A percentile compares a stretch with the other conserved stretches of the same genome.
phyloP scores from a whole-genome alignment of 139 green algal species.

The Prasinococcaceae sp. region DNA sequence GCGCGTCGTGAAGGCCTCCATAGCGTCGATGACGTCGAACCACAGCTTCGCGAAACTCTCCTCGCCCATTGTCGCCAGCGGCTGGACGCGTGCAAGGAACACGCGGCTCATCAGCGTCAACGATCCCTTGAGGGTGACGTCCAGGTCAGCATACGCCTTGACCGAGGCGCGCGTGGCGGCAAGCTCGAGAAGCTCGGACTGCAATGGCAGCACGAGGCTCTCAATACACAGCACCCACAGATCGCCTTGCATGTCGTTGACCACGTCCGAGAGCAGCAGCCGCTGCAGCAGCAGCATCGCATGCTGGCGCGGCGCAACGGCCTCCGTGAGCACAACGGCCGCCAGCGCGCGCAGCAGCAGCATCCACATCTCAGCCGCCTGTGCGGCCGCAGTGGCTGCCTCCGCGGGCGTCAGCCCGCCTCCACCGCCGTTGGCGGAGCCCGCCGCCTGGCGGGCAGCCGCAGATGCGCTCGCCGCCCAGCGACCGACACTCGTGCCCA shows the following conservation, averaged over 20 bases:
- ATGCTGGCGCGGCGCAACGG: constrained; percentile 38
- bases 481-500: constrained; percentile 26
- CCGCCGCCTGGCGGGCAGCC: not conserved
- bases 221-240: constrained; percentile 34
- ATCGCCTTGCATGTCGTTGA: constrained; percentile 32
- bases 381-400: not conserved
- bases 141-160: constrained; percentile 28
- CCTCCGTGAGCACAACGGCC: constrained; percentile 25
- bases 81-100: constrained; percentile 27
- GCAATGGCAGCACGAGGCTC: constrained; percentile 41
- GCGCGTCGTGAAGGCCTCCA: constrained; percentile 15
- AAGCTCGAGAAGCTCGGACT: constrained; percentile 27
- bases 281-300: constrained; percentile 45
- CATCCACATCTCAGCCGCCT: constrained; percentile 40
- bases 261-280: constrained; percentile 44
- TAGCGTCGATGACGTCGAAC: constrained; percentile 26
- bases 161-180: not conserved
- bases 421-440: constrained; percentile 8
- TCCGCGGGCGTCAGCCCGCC: constrained; percentile 1
- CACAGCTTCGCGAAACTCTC: constrained; percentile 38
- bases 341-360: constrained; percentile 31
- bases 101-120: constrained; percentile 48
- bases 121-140: constrained; percentile 37
- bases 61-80: constrained; percentile 10
- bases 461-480: not conserved